Evolutionary conservation across 1,284 basidiomycete species (phyloP), one percentile per base, ranked within the genome.

Genomic region (Cutaneotrichosporon dermatis): DNA sequence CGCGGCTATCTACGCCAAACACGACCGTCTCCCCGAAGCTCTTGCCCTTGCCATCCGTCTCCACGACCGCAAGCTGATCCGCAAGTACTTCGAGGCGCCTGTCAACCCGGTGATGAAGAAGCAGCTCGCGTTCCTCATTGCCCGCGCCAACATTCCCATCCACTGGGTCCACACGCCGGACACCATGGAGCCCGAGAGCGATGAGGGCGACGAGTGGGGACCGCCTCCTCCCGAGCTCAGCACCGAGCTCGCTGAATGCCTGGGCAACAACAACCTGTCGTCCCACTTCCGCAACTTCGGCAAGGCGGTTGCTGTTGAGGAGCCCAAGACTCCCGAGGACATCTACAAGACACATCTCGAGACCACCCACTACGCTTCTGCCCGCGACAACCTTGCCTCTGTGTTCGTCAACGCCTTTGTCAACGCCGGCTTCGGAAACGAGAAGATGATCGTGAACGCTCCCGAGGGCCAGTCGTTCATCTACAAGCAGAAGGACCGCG

Each of bases 401-500:
- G 96, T 94, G 1, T 99, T 99, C 69, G 96, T 99, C 64, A 99
- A 99, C 73, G 96, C 93, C 1, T 99, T 99, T 67, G 96, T 98
- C 60, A 99, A 99, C 71, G 95, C 94, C 43, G 96, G 96, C 0
- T 99, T 96, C 72, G 94, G 94, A 15, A 99, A 99, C 75, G 96
- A 99, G 76, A 97, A 96, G 77, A 84, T 99, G 59, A 94, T 99
- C 88, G 93, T 95, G 4, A 88, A 89, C 69, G 94, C 94, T 1
- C 89, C 92, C 59, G 94, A 97, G 72, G 95, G 95, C 33, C 90
- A 88, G 77, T 94, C 91, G 69, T 99, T 94, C 91, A 93, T 99
- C 66, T 99, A 99, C 83, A 98, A 98, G 84, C 98, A 98, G 82
- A 98, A 98, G 80, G 95, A 98, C 59, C 89, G 96, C 64, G 92